Evolutionary conservation across 2,329 filamentous ascomycete genomes (phyloP), one percentile per base, ranked within the genome.

Genomic region (Epichloe amarillans): DNA sequence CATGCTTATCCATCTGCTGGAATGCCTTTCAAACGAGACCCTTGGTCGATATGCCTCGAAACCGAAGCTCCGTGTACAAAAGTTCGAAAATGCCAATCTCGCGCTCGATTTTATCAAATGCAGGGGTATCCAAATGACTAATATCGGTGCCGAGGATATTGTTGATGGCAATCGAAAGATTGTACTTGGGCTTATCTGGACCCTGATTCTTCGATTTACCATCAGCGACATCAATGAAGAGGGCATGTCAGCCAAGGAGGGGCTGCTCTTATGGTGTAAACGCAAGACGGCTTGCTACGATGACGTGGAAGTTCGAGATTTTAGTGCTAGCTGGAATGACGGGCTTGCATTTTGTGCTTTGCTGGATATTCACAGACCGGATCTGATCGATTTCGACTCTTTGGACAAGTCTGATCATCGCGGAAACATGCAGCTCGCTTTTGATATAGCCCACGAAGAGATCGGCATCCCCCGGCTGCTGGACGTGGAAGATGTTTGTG

Each of bases 161-260:
- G 93, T 98, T 33, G 91, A 98, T 67, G 93, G 93, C 37, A 98
- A 97, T 68, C 80, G 86, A 59, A 98, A 97, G 75, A 96, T 98
- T 63, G 95, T 97, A 53, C 76, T 98, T 33, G 93, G 93, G 33
- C 75, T 98, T 60, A 96, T 98, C 69, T 98, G 93, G 93, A 98
- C 90, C 5, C 76, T 98, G 55, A 98, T 98, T 83, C 74, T 96
- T 58, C 80, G 93, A 47, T 98, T 98, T 68, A 98, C 93, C 59
- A 98, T 98, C 66, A 96, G 85, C 66, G 93, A 98, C 68, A 98
- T 98, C 72, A 97, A 94, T 66, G 86, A 91, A 67, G 93, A 96
- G 74, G 93, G 93, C 57, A 84, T 97, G 81, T 96, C 91, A 49
- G 93, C 93, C 52, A 96, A 97, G 69, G 93, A 97, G 66, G 93